Evolutionary conservation across 352 stramenopile species (phyloP), one percentile per base, ranked within the genome.

Genomic region (Phytophthora tubulina): DNA sequence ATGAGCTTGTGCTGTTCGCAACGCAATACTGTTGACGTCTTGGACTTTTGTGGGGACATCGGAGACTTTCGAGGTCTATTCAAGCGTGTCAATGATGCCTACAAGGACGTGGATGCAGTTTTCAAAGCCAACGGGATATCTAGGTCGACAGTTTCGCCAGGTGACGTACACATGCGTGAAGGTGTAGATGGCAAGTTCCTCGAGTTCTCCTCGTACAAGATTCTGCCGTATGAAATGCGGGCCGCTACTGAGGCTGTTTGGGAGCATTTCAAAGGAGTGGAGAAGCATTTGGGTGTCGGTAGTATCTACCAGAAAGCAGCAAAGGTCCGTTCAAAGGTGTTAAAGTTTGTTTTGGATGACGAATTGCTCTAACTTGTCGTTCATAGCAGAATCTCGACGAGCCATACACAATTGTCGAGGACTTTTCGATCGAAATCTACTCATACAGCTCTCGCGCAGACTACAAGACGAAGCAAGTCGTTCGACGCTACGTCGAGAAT

Each of bases 381-480:
- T 50, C n/a, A n/a, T 56, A 42, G 17, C 57, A 79, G 72, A 63
- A 67, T 67, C 48, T 76, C 8, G 67, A 75, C 27, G 80, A 79
- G 30, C 73, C 85, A n/a, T 81, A 89, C 65, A 90, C 81, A 38
- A 80, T 89, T 27, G 44, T 89, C 33, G 81, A 92, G 46, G 71
- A 84, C 55, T 86, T 87, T 56, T 78, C 80, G 15, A 55, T 89
- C 7, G 82, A 92, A 70, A 64, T 89, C 32, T 70, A 79, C 39
- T 81, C 69, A 11, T 86, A 87, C 72, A 81, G 70, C 52, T 88
- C 73, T 38, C 71, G 72, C 21, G 79, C 79, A 27, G 66, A 84
- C 51, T 85, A 88, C 65, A 75, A 78, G 17, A 77, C 85, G 5
- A 80, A 88, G 67, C 80, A 89, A 61, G 75, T 92, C 35, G 63